Conservation (phyloP, 1,284 basidiomycete genomes). For the Lentinus polychrous region DNA sequence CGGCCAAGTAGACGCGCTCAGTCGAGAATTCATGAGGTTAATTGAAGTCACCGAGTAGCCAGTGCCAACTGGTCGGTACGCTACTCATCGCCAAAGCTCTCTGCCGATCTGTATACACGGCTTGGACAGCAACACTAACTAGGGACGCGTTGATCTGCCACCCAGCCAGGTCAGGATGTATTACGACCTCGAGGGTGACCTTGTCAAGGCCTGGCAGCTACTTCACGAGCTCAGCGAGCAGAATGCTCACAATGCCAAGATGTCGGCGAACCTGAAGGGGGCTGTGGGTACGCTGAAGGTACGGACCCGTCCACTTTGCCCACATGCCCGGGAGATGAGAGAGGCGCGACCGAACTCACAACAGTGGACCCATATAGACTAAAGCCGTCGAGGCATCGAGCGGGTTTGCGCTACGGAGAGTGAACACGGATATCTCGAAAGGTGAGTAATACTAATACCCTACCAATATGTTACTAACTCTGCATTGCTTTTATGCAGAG, state of each 20-base stretch:
- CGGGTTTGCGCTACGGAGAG: slow-evolving; percentile 80
- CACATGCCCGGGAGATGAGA: no score
- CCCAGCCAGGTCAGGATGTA: slow-evolving; percentile 19
- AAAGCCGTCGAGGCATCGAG: slow-evolving; percentile 76
- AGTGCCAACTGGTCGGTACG: no score
- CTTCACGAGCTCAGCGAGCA: slow-evolving; percentile 83
- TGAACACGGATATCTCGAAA: slow-evolving; percentile 92
- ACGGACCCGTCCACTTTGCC: no score
- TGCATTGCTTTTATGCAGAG: slow-evolving; percentile 44
- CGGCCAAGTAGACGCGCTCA: no score
- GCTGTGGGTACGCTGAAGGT: slow-evolving; percentile 83
- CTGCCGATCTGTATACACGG: no score
- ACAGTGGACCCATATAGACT: slow-evolving; percentile 39
- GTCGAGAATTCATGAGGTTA: not conserved
- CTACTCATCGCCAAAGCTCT: no score
- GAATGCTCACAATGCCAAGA: slow-evolving; percentile 79
- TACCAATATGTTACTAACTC: not conserved
- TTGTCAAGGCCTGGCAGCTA: slow-evolving; percentile 71
- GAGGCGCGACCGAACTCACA: slow-evolving; percentile 5
- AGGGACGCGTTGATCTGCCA: no score
- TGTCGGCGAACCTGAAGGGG: slow-evolving; percentile 65
- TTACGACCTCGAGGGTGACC: slow-evolving; percentile 60
- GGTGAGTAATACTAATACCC: slow-evolving; percentile 34
- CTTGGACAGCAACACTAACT: no score
- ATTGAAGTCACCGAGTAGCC: no score